These are phyloP conservation scores for Calonectria pteridis DNA, from an alignment of 2,329 filamentous ascomycete genomes.

Conservation along the genomic window DNA sequence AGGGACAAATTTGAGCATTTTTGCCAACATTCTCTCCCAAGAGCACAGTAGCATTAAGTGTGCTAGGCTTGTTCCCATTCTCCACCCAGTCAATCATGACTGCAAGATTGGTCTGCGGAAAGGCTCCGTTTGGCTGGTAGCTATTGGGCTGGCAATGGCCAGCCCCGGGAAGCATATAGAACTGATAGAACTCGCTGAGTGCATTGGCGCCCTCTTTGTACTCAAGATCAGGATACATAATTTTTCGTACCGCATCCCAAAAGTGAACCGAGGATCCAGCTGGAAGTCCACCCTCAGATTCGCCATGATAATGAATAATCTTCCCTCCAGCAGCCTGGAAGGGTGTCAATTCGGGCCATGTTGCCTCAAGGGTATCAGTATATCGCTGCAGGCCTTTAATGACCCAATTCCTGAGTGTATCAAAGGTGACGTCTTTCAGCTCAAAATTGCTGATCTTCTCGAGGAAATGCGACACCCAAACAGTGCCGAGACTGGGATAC, in stretches of 20 bases:
- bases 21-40: neutral
- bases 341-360: neutral
- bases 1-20: neutral
- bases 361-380: neutral
- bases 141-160: neutral
- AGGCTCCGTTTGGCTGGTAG: neutral
- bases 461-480: neutral
- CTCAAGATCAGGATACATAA: neutral
- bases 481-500: neutral
- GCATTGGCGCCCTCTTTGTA: neutral
- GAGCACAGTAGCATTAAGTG: neutral
- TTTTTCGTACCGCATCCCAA: neutral
- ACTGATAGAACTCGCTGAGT: neutral
- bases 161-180: neutral
- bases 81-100: conserved; percentile 6
- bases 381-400: neutral
- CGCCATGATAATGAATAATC: conserved; percentile 4
- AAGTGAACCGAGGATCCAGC: neutral
- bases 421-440: neutral
- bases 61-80: neutral
- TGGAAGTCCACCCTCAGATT: neutral
- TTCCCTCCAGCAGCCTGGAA: neutral
- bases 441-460: neutral
- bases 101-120: neutral
- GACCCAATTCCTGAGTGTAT: neutral